phyloP scores from a whole-genome alignment of 2,329 filamentous ascomycete genomes.

The Ophiocordyceps camponoti-leonardi region DNA sequence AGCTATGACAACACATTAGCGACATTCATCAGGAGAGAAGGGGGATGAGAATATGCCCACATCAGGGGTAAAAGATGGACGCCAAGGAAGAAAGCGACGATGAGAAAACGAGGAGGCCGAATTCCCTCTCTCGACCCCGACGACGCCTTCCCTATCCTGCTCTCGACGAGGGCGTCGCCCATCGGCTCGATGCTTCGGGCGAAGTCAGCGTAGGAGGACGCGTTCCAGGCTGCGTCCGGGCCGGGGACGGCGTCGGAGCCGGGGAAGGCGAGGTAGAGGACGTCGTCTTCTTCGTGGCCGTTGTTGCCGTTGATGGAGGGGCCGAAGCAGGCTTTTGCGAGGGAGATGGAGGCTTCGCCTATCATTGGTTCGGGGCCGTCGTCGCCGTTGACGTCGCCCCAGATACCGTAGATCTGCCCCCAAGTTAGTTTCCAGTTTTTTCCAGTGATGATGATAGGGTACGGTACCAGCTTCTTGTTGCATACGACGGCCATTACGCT shows the following conservation, averaged over 20 bases:
- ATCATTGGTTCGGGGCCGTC: slow-evolving; percentile 27
- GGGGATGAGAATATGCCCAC: too few relatives aligned
- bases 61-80: too few relatives aligned
- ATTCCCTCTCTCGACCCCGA: too few relatives aligned
- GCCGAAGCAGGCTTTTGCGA: slow-evolving; percentile 41
- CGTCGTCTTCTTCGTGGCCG: slow-evolving; percentile 38
- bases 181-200: slow-evolving; percentile 31
- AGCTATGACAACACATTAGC: too few relatives aligned
- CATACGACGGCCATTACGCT: slow-evolving; percentile 40
- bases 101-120: too few relatives aligned
- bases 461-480: slow-evolving; percentile 9
- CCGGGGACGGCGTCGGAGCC: slow-evolving; percentile 40
- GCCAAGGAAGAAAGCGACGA: too few relatives aligned
- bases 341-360: slow-evolving; percentile 38
- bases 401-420: slow-evolving; percentile 41
- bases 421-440: too few relatives aligned
- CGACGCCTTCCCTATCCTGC: slow-evolving; percentile 2
- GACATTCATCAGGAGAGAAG: too few relatives aligned
- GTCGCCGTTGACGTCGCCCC: slow-evolving; percentile 44
- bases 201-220: slow-evolving; percentile 29
- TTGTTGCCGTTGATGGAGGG: slow-evolving; percentile 32
- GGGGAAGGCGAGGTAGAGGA: slow-evolving; percentile 44
- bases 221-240: slow-evolving; percentile 35
- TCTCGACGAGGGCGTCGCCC: slow-evolving; percentile 32
- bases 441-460: too few relatives aligned